Evolutionary conservation across 108 stramenopile species (phyloP).

Genomic region (Nannochloropsis granulata): DNA sequence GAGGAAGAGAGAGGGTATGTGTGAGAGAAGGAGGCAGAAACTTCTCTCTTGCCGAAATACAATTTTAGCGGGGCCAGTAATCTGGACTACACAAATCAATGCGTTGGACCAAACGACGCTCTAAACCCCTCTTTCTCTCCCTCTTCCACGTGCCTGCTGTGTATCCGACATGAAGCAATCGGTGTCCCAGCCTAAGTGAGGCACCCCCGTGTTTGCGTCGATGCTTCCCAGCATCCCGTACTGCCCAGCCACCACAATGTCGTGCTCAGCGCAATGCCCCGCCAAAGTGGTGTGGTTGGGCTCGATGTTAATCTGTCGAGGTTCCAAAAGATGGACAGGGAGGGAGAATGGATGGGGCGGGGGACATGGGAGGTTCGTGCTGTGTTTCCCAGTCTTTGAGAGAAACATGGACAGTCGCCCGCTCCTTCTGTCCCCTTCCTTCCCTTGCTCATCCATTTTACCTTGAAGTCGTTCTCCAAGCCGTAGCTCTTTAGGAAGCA

Average conservation of each 20-base stretch:
- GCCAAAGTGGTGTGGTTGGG: conserved; percentile 55
- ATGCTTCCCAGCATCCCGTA: conserved; percentile 48
- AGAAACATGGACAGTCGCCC: too few relatives aligned
- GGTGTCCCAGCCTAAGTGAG: conserved; percentile 50
- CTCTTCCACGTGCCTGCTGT: neutral
- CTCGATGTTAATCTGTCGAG: conserved; percentile 41
- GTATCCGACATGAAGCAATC: conserved; percentile 48
- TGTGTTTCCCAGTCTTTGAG: too few relatives aligned
- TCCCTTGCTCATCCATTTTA: neutral
- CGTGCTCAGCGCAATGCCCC: conserved; percentile 50
- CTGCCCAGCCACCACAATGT: conserved; percentile 39
- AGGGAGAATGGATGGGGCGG: too few relatives aligned
- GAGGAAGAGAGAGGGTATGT: neutral
- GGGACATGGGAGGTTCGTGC: too few relatives aligned
- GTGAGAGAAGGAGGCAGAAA: neutral
- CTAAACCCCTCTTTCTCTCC: too few relatives aligned
- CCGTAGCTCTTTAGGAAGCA: conserved; percentile 46
- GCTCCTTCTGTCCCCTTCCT: neutral
- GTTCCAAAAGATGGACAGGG: too few relatives aligned
- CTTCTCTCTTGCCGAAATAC: too few relatives aligned
- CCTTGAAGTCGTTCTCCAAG: conserved; percentile 43
- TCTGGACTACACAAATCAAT: too few relatives aligned
- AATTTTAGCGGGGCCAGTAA: too few relatives aligned
- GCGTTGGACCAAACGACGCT: too few relatives aligned
- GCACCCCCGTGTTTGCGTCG: conserved; percentile 53